Evolutionary conservation across 2,329 filamentous ascomycete species (phyloP).

Genomic region (Trichoderma afroharzianum): DNA sequence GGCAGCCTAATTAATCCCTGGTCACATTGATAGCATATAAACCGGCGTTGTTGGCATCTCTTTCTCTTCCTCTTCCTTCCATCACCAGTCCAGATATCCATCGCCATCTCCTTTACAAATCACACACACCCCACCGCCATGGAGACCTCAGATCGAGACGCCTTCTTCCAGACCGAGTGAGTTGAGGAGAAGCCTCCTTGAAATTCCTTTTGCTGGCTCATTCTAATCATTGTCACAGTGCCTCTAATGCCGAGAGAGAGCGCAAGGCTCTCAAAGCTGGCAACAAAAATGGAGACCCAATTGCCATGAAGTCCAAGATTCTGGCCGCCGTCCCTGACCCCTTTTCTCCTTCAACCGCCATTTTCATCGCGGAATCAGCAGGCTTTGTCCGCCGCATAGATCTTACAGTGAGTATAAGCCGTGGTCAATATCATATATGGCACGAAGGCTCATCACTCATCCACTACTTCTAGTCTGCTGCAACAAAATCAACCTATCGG

Average conservation of each 20-base stretch:
- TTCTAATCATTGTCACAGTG: neutral
- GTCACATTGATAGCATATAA: neutral
- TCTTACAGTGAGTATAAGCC: conserved; percentile 59
- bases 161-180: conserved; percentile 93
- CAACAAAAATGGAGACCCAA: conserved; percentile 80
- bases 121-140: conserved; percentile 45
- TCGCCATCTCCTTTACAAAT: neutral
- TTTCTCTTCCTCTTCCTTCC: neutral
- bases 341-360: conserved; percentile 48
- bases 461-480: conserved; percentile 29
- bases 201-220: neutral
- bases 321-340: conserved; percentile 70
- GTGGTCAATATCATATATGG: neutral
- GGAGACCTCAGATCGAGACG: conserved; percentile 66
- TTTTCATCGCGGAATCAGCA: conserved; percentile 86
- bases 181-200: conserved; percentile 30
- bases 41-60: neutral
- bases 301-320: conserved; percentile 80
- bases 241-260: conserved; percentile 14
- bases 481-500: conserved; percentile 50
- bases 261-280: conserved; percentile 65
- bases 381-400: conserved; percentile 72
- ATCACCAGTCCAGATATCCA: neutral
- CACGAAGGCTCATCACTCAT: neutral
- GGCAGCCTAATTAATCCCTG: neutral